These are phyloP conservation scores for Cyclotella distinguenda DNA, from an alignment of 108 stramenopile genomes.

Conservation along the genomic window DNA sequence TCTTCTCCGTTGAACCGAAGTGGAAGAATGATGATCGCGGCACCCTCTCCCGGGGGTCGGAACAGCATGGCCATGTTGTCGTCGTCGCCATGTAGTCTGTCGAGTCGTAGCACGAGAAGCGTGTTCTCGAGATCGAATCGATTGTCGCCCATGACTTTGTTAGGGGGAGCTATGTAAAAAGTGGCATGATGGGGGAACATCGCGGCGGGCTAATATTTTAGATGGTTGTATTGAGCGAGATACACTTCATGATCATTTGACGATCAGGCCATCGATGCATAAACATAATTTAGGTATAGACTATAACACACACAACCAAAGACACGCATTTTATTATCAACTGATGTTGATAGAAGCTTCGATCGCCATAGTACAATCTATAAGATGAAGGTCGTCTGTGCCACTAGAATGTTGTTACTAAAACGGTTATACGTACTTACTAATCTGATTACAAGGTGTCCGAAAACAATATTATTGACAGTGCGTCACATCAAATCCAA, in stretches of 20 bases:
- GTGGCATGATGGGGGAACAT: too few relatives aligned
- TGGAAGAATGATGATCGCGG: slow-evolving; percentile 13
- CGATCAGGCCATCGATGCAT: background rate
- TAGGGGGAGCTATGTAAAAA: too few relatives aligned
- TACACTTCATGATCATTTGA: background rate
- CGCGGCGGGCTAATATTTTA: background rate
- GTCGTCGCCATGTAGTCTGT: slow-evolving; percentile 34
- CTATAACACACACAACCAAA: background rate
- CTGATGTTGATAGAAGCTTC: too few relatives aligned
- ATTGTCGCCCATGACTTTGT: slow-evolving; percentile 16
- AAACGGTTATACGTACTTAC: too few relatives aligned
- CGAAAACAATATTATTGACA: too few relatives aligned
- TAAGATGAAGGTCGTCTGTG: too few relatives aligned
- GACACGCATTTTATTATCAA: background rate
- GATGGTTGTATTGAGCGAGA: background rate
- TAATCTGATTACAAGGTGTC: too few relatives aligned
- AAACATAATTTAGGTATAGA: background rate
- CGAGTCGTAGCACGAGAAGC: slow-evolving; percentile 23
- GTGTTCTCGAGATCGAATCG: slow-evolving; percentile 23
- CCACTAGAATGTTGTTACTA: too few relatives aligned
- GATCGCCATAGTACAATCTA: too few relatives aligned
- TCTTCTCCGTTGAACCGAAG: slow-evolving; percentile 5
- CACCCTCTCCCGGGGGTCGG: slow-evolving; percentile 3
- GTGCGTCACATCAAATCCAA: too few relatives aligned
- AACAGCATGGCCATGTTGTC: slow-evolving; percentile 9